Evolutionary conservation across 257 asterid species (phyloP).

Genomic region (Solanum boliviense): DNA sequence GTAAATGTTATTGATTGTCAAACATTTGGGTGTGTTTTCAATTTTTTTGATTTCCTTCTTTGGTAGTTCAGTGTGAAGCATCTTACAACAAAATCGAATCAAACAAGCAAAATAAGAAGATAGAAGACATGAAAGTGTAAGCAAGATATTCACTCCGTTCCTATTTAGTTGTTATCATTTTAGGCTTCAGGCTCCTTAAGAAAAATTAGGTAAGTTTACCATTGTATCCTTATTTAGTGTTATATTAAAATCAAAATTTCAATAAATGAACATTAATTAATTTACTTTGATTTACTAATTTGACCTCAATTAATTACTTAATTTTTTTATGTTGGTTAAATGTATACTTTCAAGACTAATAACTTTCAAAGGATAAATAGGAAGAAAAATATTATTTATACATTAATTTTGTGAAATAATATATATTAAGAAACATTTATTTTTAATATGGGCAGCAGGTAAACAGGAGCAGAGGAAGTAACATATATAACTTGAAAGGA

Average conservation of each 20-base stretch:
- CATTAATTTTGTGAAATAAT: too few relatives aligned
- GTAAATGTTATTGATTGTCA: background rate
- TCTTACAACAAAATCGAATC: background rate
- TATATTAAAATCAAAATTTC: too few relatives aligned
- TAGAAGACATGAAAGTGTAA: background rate
- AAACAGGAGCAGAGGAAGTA: fast-evolving
- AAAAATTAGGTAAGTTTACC: too few relatives aligned
- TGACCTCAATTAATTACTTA: too few relatives aligned
- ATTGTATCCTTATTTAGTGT: background rate
- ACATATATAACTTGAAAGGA: background rate
- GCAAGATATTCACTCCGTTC: background rate
- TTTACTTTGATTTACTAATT: too few relatives aligned
- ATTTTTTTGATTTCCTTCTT: too few relatives aligned
- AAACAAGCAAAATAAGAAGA: background rate
- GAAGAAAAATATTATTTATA: fast-evolving
- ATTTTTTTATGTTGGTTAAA: fast-evolving
- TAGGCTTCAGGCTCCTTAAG: too few relatives aligned
- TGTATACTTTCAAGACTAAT: too few relatives aligned
- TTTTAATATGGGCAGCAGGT: too few relatives aligned
- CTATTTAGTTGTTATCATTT: background rate
- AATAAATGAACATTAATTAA: too few relatives aligned
- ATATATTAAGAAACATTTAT: too few relatives aligned
- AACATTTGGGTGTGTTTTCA: background rate
- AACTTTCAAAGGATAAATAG: too few relatives aligned
- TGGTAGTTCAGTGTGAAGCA: background rate